phyloP scores from a whole-genome alignment of 2,329 filamentous ascomycete genomes.

The Penicillium paneum region DNA sequence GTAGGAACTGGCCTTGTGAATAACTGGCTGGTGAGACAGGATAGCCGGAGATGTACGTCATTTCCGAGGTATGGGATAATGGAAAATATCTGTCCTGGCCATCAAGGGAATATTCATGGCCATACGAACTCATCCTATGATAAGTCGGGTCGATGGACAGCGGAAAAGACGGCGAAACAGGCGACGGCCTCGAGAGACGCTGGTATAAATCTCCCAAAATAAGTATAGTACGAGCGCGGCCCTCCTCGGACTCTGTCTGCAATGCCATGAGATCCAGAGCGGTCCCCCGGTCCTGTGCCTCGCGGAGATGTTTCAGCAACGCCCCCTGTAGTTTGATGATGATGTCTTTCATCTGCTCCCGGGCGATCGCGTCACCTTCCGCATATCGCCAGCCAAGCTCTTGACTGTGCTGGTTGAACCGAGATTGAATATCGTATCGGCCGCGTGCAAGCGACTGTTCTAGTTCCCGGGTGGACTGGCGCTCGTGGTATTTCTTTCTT shows the following conservation, averaged over 20 bases:
- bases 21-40: not conserved
- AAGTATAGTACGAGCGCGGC: slow-evolving; percentile 34
- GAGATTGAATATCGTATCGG: slow-evolving; percentile 33
- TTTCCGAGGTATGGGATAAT: not conserved
- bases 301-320: slow-evolving; percentile 34
- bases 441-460: slow-evolving; percentile 37
- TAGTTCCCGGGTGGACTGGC: slow-evolving; percentile 26
- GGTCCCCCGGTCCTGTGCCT: slow-evolving; percentile 30
- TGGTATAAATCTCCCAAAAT: slow-evolving; percentile 38
- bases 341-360: slow-evolving; percentile 41
- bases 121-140: not conserved
- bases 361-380: slow-evolving; percentile 36
- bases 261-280: slow-evolving; percentile 32
- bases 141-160: slow-evolving; percentile 4
- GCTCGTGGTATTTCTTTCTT: slow-evolving; percentile 22
- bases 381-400: slow-evolving; percentile 37
- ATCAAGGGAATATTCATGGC: not conserved
- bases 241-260: slow-evolving; percentile 36
- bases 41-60: not conserved
- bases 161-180: not conserved
- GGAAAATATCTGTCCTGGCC: not conserved
- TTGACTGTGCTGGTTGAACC: slow-evolving; percentile 35
- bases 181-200: slow-evolving; percentile 11
- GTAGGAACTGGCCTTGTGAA: not conserved
- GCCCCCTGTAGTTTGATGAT: slow-evolving; percentile 38